A percentile compares a stretch with the other conserved stretches of the same genome.
Evolutionary conservation across 2,329 filamentous ascomycete species (phyloP).

Genomic region (Cytospora piceicola): DNA sequence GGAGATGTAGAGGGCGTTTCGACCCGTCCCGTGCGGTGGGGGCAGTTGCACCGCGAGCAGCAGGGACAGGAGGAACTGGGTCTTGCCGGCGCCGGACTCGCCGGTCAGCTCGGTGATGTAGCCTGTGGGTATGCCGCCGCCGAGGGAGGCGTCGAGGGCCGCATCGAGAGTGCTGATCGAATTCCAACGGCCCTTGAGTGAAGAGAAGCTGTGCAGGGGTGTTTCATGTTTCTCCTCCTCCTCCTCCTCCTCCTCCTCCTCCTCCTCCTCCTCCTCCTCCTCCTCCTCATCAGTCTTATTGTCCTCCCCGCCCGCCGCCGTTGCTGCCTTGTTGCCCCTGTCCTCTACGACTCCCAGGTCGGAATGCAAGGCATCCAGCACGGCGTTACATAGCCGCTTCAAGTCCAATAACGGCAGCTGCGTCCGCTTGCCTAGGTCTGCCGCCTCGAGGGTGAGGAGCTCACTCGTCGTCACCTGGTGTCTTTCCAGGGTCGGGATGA

Average conservation of each 20-base stretch:
- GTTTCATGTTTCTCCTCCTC: conserved; percentile 33
- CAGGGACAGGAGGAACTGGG: conserved; percentile 85
- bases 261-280: neutral
- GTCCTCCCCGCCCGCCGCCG: conserved; percentile 19
- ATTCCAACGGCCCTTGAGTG: conserved; percentile 49
- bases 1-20: conserved; percentile 87
- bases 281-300: neutral
- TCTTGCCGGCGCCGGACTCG: conserved; percentile 94
- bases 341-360: conserved; percentile 52
- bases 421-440: conserved; percentile 84
- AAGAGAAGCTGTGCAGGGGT: conserved; percentile 37
- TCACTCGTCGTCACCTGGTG: conserved; percentile 79
- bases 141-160: conserved; percentile 68
- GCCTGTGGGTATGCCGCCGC: conserved; percentile 79
- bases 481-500: conserved; percentile 80
- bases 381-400: conserved; percentile 69
- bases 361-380: conserved; percentile 68
- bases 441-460: conserved; percentile 79
- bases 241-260: neutral
- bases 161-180: conserved; percentile 81
- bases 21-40: conserved; percentile 69
- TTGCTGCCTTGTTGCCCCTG: conserved; percentile 30
- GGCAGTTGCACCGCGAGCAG: conserved; percentile 85
- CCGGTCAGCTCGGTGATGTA: conserved; percentile 89
- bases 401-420: conserved; percentile 80